These are phyloP conservation scores for Metschnikowia continentalis DNA, from an alignment of 805 yeast genomes.

Conservation along the genomic window DNA sequence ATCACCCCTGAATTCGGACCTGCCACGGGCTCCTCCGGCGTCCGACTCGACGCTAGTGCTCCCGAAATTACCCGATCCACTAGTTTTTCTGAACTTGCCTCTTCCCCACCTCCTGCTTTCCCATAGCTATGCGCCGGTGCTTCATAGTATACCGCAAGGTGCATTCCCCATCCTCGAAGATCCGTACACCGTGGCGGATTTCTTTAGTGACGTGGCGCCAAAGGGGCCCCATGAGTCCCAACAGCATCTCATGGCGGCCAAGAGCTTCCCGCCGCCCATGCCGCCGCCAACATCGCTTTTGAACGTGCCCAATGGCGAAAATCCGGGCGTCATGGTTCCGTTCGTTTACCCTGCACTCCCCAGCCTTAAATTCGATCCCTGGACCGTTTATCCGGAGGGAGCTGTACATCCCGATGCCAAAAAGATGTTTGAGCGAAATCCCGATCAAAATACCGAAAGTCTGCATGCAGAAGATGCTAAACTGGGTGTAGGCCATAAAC, in stretches of 20 bases:
- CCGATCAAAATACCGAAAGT: background rate
- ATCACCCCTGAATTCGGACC: background rate
- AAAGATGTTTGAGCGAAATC: background rate
- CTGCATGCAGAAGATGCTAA: background rate
- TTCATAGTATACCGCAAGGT: constrained; percentile 36
- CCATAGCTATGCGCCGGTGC: constrained; percentile 14
- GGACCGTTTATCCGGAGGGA: constrained; percentile 7
- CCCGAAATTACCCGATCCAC: background rate
- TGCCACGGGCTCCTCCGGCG: background rate
- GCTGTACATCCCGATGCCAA: too few relatives aligned
- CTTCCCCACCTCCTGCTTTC: background rate
- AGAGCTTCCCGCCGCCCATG: constrained; percentile 37
- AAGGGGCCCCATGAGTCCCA: constrained; percentile 10
- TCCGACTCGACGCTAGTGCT: background rate
- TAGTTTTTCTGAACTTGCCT: background rate
- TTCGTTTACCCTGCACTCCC: constrained; percentile 44
- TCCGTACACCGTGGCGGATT: constrained; percentile 29
- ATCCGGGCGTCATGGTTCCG: constrained; percentile 38
- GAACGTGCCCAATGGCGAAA: background rate
- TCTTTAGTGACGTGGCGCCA: constrained; percentile 31
- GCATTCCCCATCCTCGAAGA: constrained; percentile 34
- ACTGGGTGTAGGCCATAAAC: background rate
- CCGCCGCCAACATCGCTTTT: constrained; percentile 24
- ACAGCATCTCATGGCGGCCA: constrained; percentile 24
- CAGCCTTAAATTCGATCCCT: constrained; percentile 15